Base-by-base conservation (phyloP, 163 green algal genomes). In the Prototheca wickerhamii region DNA sequence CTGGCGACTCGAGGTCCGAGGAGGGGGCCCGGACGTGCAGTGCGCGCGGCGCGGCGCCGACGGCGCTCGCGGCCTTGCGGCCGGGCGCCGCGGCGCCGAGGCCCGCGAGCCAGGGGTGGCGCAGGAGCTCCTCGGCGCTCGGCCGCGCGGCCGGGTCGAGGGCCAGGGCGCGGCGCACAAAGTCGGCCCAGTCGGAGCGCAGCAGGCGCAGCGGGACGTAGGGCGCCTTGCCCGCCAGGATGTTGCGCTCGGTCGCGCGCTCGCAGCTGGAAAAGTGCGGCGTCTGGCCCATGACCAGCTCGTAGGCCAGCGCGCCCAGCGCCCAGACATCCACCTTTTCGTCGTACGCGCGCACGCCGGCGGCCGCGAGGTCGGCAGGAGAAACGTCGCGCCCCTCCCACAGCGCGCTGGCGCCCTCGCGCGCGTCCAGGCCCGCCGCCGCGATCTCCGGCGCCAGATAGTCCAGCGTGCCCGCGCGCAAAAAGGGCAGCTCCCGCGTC, bases 261-360 rank as follows among this genome's bases (percentile, higher is more conserved):
- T 52, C 35, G 15, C 50, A 37, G 4, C 54, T 44, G 8, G 61
- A 32, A 10, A 49, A 64, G 35, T 70, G 69, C 23, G 70, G 70
- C 2, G 70, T 33, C 17, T 51, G 29, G 2, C 70, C 64, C 4
- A 52, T 26, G 21, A 74, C 70, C 66, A 91, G 75, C 80, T 94
- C 85, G 46, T 89, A 94, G 4, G 84, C 75, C n/a, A 95, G 77
- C 53, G 92, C 86, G 49, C 87, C 87, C 29, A 91, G 73, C 0
- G 83, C 78, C 87, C 87, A 95, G 31, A 86, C 71, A 71, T 94
- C 86, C 43, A 87, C 60, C 68, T 75, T 78, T 30, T 82, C 72
- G 50, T 67, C 78, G 70, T 92, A 91, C 21, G 82, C 74, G 63
- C 87, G 61, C 51, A 81, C 70, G 29, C 69, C 60, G 23, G 69